Evolutionary conservation across 306 rosid genomes (phyloP).

Genomic region (Cyclanthera cordifolia): DNA sequence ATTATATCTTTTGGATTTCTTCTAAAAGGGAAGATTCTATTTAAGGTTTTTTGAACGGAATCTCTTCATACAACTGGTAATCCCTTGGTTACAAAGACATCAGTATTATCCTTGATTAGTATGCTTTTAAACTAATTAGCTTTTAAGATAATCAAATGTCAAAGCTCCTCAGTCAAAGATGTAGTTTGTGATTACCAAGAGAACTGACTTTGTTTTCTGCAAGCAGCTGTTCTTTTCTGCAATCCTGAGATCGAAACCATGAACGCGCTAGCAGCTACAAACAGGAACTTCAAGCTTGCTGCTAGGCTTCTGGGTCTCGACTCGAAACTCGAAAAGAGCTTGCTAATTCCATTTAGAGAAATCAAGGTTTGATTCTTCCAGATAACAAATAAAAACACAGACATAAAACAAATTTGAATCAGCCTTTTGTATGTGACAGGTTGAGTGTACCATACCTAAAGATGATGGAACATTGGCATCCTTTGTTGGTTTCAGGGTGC

Average conservation of each 20-base stretch:
- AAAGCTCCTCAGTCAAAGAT: not conserved
- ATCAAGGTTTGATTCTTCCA: constrained; percentile 44
- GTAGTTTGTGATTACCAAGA: not conserved
- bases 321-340: constrained; percentile 84
- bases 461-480: constrained; percentile 80
- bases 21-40: not conserved
- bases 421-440: constrained; percentile 32
- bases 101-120: not conserved
- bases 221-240: not conserved
- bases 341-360: constrained; percentile 85
- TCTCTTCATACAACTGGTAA: not conserved
- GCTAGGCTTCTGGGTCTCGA: constrained; percentile 80
- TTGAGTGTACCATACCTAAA: constrained; percentile 88
- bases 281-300: constrained; percentile 87
- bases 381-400: not conserved
- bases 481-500: constrained; percentile 81
- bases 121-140: not conserved
- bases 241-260: constrained; percentile 18
- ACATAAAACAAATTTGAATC: constrained; percentile 1
- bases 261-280: constrained; percentile 92
- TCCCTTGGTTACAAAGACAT: not conserved
- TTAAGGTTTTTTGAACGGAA: not conserved
- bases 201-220: not conserved
- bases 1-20: too few relatives aligned
- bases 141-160: not conserved